Base-by-base conservation (phyloP, 2,329 filamentous ascomycete genomes). In the Beauveria sp. region DNA sequence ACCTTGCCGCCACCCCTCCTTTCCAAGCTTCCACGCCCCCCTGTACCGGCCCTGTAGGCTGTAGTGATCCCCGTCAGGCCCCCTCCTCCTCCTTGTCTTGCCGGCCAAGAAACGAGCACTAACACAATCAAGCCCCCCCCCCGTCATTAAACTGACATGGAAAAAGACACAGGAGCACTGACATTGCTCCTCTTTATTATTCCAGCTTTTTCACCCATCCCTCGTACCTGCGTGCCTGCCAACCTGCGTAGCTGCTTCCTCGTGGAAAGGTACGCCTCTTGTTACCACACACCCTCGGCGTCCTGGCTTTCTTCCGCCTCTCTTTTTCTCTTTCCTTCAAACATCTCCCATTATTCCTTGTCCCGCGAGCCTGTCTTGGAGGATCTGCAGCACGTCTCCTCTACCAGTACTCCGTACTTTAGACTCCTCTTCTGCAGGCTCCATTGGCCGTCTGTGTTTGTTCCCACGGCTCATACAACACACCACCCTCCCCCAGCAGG, bases 351-450 rank as follows among this genome's bases (percentile, higher is more conserved):
- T 42, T 50, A 22, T 58, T 53, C 26, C 18, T 28, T 45, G n/a
- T 58, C 20, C 20, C 45, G 14, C n/a, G 38, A 45, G 47, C 57
- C 38, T 43, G 47, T 52, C 57, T 51, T 43, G 34, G 24, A 42
- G 14, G 18, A 43, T 42, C 24, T 50, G 22, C 46, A 38, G 24
- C 34, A 43, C n/a, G 22, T 18, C 20, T 43, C 52, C 26, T 24
- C 34, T 14, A 43, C 51, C 30, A 28, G 28, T 24, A 14, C 16
- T 18, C 30, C 30, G 30, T 34, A 34, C 30, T 34, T 34, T 34
- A 34, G 30, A 28, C 45, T 58, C 46, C 34, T 20, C 46, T 28
- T 58, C 55, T 58, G 55, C 55, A 58, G 55, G 42, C 55, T 58
- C 40, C 42, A 43, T 47, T 26, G 43, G 42, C 6, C 22, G 24